Evolutionary conservation across 2,329 filamentous ascomycete genomes (phyloP).

Genomic region (Corynespora cassiicola): DNA sequence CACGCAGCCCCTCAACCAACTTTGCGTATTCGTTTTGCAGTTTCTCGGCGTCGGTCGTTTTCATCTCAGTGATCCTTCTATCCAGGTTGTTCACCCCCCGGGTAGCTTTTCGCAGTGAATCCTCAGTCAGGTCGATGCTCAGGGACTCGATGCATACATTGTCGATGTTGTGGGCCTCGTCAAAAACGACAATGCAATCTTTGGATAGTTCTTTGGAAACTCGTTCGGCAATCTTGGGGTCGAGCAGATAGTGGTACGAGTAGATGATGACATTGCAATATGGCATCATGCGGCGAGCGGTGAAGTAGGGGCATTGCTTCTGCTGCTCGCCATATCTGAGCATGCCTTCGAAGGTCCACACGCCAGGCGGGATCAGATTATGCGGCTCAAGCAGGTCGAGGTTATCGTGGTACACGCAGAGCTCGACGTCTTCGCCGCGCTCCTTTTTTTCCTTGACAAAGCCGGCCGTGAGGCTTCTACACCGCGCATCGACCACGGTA

Average conservation of each 20-base stretch:
- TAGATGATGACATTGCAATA: conserved; percentile 99
- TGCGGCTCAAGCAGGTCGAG: conserved; percentile 93
- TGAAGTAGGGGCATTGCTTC: conserved; percentile 98
- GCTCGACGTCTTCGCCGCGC: conserved; percentile 88
- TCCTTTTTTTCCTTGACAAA: conserved; percentile 99
- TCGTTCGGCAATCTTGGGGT: conserved; percentile 95
- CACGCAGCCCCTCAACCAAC: conserved; percentile 87
- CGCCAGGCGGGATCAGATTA: conserved; percentile 90
- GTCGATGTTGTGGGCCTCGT: conserved; percentile 99
- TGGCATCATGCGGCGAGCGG: conserved; percentile 96
- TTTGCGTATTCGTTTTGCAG: conserved; percentile 95
- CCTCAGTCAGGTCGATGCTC: conserved; percentile 95
- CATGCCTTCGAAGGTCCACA: conserved; percentile 93
- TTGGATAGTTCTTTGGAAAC: conserved; percentile 96
- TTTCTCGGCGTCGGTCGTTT: conserved; percentile 92
- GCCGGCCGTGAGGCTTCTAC: conserved; percentile 91
- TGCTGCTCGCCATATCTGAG: conserved; percentile 90
- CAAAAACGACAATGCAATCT: conserved; percentile 98
- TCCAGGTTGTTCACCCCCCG: conserved; percentile 91
- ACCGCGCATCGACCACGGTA: conserved; percentile 90
- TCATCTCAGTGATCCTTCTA: conserved; percentile 90
- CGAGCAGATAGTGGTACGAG: conserved; percentile 96
- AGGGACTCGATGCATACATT: conserved; percentile 98
- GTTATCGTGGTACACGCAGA: conserved; percentile 98
- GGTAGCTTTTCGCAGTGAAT: conserved; percentile 88